Evolutionary conservation across 345 rosid species (phyloP), one percentile per base, ranked within the genome.

Genomic region (Lepidium aucheri): DNA sequence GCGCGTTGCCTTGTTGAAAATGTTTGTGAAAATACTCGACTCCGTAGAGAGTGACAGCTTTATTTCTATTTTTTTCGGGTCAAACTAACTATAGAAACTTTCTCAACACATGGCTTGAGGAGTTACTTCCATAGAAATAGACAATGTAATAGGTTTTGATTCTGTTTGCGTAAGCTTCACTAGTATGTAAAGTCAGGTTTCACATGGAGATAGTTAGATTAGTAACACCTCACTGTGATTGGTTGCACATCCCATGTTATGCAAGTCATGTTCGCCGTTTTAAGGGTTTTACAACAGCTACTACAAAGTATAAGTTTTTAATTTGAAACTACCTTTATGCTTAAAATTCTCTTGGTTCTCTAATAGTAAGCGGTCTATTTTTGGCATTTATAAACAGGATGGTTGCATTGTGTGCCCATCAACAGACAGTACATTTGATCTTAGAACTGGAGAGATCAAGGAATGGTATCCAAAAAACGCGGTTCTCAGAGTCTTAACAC

Each of bases 391-490:
- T 54, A 13, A 13, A 45, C 79, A 89, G 96, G 98, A 90, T 74
- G 98, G 97, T 34, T 88, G 96, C 68, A 85, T 93, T 53, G 90
- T 90, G 70, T 93, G 96, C 73, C 98, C 98, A 3, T 66, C 97
- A 13, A 93, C 96, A 6, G 96, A 93, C 26, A 93, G 97, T 79
- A 82, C 91, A 8, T 93, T 87, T 66, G 90, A 88, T 74, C 91
- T 93, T 7, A 75, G 60, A 53, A 85, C 82, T 5, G 97, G 98
- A 66, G 92, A 76, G 9, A 78, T 86, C 74, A 76, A 65, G 73
- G 97, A 86, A 52, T 93, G 98, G 98, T 93, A 93, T 63, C 98
- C 98, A 0, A 93, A 93, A 39, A 93, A 88, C 78, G 86, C 96
- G 3, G 97, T 93, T 44, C 82, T 93, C 13, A 83, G 96, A 80